Conservation (phyloP, 352 stramenopile species). For the Globisporangium okanoganense region DNA sequence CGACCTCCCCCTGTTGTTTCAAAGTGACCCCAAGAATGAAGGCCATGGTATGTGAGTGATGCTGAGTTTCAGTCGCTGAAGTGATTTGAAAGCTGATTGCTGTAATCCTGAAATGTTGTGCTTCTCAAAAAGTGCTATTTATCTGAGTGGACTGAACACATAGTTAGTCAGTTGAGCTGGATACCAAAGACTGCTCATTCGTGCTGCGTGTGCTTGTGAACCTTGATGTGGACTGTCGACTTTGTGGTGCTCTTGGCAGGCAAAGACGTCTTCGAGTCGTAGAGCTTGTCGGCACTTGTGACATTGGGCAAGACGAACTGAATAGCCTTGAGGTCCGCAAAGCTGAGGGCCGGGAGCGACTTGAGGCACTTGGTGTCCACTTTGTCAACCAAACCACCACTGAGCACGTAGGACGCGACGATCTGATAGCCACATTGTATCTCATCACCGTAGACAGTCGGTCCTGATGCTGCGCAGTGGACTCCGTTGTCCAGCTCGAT, state of each 20-base stretch:
- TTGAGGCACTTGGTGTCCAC: conserved; percentile 25
- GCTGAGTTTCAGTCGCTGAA: too few species aligned
- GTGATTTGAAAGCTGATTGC: too few species aligned
- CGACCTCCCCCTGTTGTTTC: too few species aligned
- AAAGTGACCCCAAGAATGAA: too few species aligned
- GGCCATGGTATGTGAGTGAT: too few species aligned
- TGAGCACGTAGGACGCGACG: conserved; percentile 15
- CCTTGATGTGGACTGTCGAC: neutral
- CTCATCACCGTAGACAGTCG: neutral
- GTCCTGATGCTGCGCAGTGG: conserved; percentile 14
- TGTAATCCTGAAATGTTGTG: too few species aligned
- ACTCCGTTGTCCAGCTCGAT: conserved; percentile 23
- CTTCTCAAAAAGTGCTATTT: too few species aligned
- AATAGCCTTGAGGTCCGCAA: conserved; percentile 1
- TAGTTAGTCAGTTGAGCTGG: too few species aligned
- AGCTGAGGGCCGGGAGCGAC: conserved; percentile 6
- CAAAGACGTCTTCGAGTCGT: neutral
- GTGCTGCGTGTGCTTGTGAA: neutral
- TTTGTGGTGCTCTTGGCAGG: neutral
- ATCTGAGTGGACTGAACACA: too few species aligned
- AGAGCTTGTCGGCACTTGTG: neutral
- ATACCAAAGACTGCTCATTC: too few species aligned
- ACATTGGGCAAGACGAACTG: neutral
- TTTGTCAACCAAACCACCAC: conserved; percentile 12
- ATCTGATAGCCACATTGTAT: conserved; percentile 19